phyloP scores from a whole-genome alignment of 805 yeast species.

The Candida awuae region DNA sequence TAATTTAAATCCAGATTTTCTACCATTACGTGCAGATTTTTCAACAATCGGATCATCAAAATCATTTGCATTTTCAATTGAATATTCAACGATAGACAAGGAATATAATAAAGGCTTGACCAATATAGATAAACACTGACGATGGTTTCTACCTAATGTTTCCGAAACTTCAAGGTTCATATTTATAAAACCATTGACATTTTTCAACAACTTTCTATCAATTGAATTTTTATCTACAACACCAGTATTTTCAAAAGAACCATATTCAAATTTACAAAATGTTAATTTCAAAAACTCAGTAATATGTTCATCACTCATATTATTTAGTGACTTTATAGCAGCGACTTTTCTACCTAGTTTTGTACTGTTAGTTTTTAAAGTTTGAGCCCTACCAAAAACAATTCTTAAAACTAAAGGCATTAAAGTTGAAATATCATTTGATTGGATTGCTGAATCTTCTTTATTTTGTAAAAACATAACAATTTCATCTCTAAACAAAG shows the following conservation, averaged over 20 bases:
- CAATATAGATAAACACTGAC: conserved; percentile 39
- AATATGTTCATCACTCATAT: conserved; percentile 44
- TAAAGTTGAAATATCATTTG: conserved; percentile 47
- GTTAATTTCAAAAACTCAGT: conserved; percentile 56
- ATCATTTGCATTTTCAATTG: conserved; percentile 21
- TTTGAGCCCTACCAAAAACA: conserved; percentile 79
- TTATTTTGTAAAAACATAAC: conserved; percentile 49
- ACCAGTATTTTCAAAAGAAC: conserved; percentile 24
- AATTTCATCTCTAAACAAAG: conserved; percentile 78
- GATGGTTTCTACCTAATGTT: conserved; percentile 51
- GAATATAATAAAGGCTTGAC: conserved; percentile 52
- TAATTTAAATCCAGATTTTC: conserved; percentile 63
- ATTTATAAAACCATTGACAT: conserved; percentile 57
- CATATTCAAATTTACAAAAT: conserved; percentile 41
- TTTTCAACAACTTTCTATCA: conserved; percentile 34
- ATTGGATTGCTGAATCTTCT: conserved; percentile 48
- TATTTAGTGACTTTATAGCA: conserved; percentile 55
- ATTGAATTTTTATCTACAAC: conserved; percentile 20
- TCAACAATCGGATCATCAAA: conserved; percentile 21
- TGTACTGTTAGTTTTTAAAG: conserved; percentile 55
- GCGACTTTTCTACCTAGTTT: conserved; percentile 68
- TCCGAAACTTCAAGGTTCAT: conserved; percentile 48
- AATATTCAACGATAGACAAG: conserved; percentile 44
- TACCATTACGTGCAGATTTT: conserved; percentile 48
- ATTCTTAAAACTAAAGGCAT: conserved; percentile 73